A percentile compares a stretch with the other conserved stretches of the same genome.
Conservation (phyloP, 345 rosid genomes). For the Firmiana major region DNA sequence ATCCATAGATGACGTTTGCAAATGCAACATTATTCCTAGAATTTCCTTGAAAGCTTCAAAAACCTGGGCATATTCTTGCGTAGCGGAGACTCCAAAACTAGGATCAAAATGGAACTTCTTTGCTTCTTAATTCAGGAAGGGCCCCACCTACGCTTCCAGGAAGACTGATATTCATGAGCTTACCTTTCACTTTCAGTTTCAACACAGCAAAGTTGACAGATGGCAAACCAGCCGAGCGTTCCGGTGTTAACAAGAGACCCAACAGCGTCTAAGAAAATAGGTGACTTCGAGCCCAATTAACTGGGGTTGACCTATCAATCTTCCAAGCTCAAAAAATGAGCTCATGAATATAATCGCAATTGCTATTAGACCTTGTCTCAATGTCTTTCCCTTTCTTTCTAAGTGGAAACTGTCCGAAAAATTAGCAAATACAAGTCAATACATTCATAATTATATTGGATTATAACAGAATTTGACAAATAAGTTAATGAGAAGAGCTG, state of each 20-base stretch:
- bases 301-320: neutral
- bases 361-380: too few species aligned
- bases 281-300: neutral
- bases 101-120: neutral
- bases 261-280: neutral
- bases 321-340: neutral
- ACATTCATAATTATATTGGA: neutral
- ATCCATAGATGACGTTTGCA: neutral
- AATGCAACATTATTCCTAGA: neutral
- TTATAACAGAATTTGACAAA: neutral
- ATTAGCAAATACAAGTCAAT: neutral
- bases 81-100: neutral
- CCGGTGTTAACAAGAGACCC: neutral
- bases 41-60: neutral
- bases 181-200: neutral
- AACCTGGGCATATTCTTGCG: neutral
- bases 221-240: neutral
- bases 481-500: too few species aligned
- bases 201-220: neutral
- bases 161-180: neutral
- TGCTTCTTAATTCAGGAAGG: neutral
- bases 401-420: neutral
- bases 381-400: neutral
- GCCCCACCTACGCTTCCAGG: neutral
- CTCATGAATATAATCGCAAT: too few species aligned